Base-by-base conservation (phyloP, 345 rosid genomes). In the Odontarrhena argentea region DNA sequence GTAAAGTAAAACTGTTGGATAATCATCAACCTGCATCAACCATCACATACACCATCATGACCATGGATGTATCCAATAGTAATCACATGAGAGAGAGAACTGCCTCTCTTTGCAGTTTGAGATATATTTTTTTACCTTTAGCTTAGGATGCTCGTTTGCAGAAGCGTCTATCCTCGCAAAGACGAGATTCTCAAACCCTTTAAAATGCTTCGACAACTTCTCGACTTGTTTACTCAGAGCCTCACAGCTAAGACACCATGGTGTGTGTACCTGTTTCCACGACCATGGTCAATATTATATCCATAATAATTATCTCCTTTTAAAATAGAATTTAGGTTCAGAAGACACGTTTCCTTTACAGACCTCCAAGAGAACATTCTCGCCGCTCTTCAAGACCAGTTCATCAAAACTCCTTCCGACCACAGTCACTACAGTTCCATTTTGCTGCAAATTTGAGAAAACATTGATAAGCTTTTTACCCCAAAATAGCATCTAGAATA, bases 131-230 rank as follows among this genome's bases (percentile, higher is more conserved):
- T 79, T 75, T 77, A 86, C 94, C 86, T 78, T 78, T 52, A 93
- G 70, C 63, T 86, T 90, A 37, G 92, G 96, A 80, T 87, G 98
- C 74, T 90, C 98, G 72, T 93, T 90, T 34, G 81, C 79, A 64
- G 96, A 80, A 76, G 88, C 97, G 71, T 93, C 98, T 26, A 92
- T 85, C 82, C 82, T 92, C 10, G 92, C 98, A 67, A 89, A 71
- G 46, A 86, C 84, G 26, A 87, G 69, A 76, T 59, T 82, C 51
- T 77, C 84, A 54, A 80, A 59, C 65, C 84, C 86, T 76, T 85
- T 86, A 68, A 90, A 93, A 83, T 93, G 96, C 79, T 86, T 87
- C 12, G 96, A 90, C 80, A 93, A 65, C 79, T 86, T 90, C 80
- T 90, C 96, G 0, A 90, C 65, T 66, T 93, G 88, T 85, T 90